Evolutionary conservation across 164 flowering plant species (phyloP), one percentile per base, ranked within the genome.

Genomic region (Cinnamomum micranthum): DNA sequence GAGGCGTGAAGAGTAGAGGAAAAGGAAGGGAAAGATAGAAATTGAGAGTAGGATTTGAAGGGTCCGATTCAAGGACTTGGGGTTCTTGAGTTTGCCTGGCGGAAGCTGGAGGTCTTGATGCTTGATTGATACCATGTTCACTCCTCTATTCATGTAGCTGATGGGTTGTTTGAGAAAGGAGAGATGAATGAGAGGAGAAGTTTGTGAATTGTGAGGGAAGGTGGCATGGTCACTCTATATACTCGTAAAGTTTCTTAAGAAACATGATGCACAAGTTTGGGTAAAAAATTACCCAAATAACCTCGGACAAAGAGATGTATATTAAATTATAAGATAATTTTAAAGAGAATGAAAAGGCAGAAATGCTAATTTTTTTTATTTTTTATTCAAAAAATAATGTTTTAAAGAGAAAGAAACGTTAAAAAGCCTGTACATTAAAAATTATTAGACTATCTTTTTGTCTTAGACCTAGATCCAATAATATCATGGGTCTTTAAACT

Each of bases 21-120:
- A 60, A 51, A 81, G 27, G 23, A 79, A 55, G 25, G 82, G 79
- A 74, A 85, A 60, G 3, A 84, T 41, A 52, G 79, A 81, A 11
- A 81, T 13, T 33, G 81, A 78, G 66, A 84, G 9, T 12, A 79
- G 22, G 60, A 86, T 33, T 27, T 72, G 75, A 50, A 81, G n/a
- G 22, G 71, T 27, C 64, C 67, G 83, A 64, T 59, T 79, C 17
- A 80, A 50, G 58, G 70, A 68, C 9, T 68, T 47, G 19, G 23
- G 59, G 67, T 50, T 65, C 62, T 55, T 67, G 50, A 51, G 59
- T 59, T 28, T 50, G 35, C 33, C 63, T 22, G 35, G 15, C 25
- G 35, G 15, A 11, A 59, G 62, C 23, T 77, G 80, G 31, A 28
- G 47, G 5, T 33, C 23, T 70, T 33, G 76, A 72, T 76, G 69